Evolutionary conservation across 192 early-diverging fungal species (phyloP).

Genomic region (Lobosporangium transversale): DNA sequence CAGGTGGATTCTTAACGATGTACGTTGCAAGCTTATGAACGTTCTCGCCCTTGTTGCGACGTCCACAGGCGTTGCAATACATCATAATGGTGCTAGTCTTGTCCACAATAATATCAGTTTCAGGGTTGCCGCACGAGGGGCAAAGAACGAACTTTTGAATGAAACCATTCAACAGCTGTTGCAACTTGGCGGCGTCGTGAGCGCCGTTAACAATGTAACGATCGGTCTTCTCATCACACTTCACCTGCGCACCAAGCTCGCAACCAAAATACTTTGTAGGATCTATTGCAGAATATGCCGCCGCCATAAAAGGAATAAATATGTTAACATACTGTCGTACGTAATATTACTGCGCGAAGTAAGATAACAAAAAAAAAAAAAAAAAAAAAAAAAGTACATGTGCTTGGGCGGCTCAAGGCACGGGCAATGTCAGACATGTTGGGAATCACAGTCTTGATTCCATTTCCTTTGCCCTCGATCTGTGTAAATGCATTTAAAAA

Average conservation of each 20-base stretch:
- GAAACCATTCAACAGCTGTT: conserved; percentile 86
- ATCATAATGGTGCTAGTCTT: conserved; percentile 63
- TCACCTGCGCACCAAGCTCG: conserved; percentile 95
- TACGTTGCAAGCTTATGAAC: conserved; percentile 88
- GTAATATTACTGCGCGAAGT: no score
- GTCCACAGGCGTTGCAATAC: conserved; percentile 94
- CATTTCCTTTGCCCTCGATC: conserved; percentile 98
- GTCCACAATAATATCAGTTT: conserved; percentile 86
- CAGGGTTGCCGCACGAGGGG: conserved; percentile 92
- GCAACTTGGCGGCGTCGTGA: conserved; percentile 88
- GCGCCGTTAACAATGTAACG: conserved; percentile 96
- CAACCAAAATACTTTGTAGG: conserved; percentile 94
- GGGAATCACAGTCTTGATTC: conserved; percentile 97
- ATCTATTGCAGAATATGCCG: no score
- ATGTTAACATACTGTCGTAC: no score
- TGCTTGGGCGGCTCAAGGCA: conserved; percentile 85
- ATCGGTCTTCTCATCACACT: conserved; percentile 89
- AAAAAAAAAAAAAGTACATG: conserved; percentile 65
- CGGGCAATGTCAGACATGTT: conserved; percentile 97
- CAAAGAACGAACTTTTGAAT: conserved; percentile 97
- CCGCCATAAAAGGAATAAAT: no score
- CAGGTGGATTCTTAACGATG: conserved; percentile 94
- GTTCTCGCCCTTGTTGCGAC: conserved; percentile 83
- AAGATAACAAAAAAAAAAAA: conserved; percentile 1
- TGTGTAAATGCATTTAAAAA: conserved; percentile 22